Conservation (phyloP, 148 eudicot genomes). For the Chenopodium suecicum region DNA sequence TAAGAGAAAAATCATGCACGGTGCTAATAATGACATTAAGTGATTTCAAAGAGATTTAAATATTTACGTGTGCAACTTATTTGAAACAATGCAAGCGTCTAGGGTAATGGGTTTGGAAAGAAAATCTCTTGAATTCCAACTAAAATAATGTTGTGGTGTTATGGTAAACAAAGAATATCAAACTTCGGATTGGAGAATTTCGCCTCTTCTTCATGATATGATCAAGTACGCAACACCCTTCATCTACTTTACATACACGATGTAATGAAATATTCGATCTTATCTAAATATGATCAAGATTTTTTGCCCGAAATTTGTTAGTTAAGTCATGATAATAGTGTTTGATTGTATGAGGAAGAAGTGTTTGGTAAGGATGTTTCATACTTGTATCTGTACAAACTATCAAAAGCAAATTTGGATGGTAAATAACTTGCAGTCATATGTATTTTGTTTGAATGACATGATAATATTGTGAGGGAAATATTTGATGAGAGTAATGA, state of each 20-base stretch:
- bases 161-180: neutral
- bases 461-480: constrained; percentile 12
- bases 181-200: constrained; percentile 14
- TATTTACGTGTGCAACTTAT: constrained; percentile 17
- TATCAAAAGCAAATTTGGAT: neutral
- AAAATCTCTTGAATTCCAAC: neutral
- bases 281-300: too few relatives aligned
- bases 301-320: neutral
- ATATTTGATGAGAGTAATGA: constrained; percentile 19
- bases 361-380: neutral
- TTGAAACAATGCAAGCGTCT: constrained; percentile 23
- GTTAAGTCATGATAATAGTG: neutral
- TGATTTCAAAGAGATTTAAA: constrained; percentile 27
- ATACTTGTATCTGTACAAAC: neutral
- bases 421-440: neutral
- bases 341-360: constrained; percentile 11
- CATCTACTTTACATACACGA: constrained; percentile 12
- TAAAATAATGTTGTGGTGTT: neutral
- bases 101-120: constrained; percentile 6
- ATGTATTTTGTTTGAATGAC: neutral
- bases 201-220: constrained; percentile 4
- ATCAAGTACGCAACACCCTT: constrained; percentile 7
- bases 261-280: neutral
- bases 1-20: constrained; percentile 21
- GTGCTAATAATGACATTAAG: constrained; percentile 6